phyloP scores from a whole-genome alignment of 2,329 filamentous ascomycete genomes.

The Alternaria sp. region DNA sequence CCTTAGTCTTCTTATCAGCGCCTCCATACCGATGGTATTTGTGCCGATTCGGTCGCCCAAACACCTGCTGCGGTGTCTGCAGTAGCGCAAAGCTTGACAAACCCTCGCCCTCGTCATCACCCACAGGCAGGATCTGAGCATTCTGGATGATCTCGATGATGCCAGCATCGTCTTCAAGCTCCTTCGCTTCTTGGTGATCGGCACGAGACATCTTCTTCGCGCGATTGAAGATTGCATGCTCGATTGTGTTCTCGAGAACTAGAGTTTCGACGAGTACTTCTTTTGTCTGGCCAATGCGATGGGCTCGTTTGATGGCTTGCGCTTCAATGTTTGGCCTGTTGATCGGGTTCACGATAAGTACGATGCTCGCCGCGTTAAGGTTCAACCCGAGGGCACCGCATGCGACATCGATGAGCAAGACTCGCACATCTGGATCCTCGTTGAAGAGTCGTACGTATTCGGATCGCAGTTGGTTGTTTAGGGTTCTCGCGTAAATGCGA shows the following conservation, averaged over 20 bases:
- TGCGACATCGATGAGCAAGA: slow-evolving; percentile 88
- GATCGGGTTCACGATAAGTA: slow-evolving; percentile 90
- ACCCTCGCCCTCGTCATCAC: slow-evolving; percentile 38
- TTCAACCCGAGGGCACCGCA: slow-evolving; percentile 90
- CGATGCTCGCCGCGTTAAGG: slow-evolving; percentile 78
- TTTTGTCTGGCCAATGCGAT: slow-evolving; percentile 82
- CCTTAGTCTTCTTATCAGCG: slow-evolving; percentile 19
- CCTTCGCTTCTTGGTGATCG: slow-evolving; percentile 62
- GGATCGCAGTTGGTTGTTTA: slow-evolving; percentile 68
- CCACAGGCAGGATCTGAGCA: slow-evolving; percentile 57
- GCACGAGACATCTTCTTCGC: slow-evolving; percentile 74
- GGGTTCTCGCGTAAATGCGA: slow-evolving; percentile 69
- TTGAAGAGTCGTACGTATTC: slow-evolving; percentile 84
- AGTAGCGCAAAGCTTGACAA: slow-evolving; percentile 52
- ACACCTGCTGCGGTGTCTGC: slow-evolving; percentile 52
- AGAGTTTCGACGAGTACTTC: slow-evolving; percentile 86
- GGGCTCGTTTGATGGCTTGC: slow-evolving; percentile 88
- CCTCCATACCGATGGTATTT: slow-evolving; percentile 37
- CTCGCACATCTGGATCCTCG: slow-evolving; percentile 69
- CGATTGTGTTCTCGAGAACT: slow-evolving; percentile 78
- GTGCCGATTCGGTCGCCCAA: slow-evolving; percentile 47
- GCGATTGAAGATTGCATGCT: slow-evolving; percentile 81
- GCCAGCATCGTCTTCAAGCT: slow-evolving; percentile 63
- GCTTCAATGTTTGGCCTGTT: slow-evolving; percentile 84
- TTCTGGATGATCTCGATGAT: slow-evolving; percentile 66